Conservation (phyloP, 305 asterid species). For the Fraxinus albicans region DNA sequence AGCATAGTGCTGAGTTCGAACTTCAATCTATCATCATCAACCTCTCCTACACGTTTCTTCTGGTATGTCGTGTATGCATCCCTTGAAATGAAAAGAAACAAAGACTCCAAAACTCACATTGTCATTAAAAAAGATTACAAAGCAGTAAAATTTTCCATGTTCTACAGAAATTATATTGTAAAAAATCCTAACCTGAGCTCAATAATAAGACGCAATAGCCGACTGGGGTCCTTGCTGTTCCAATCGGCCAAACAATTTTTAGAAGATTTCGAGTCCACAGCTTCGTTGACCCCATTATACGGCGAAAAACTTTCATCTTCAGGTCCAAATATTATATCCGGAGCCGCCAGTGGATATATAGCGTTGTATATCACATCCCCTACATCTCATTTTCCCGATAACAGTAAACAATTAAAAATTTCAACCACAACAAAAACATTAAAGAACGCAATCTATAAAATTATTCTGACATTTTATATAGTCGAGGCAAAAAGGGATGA, state of each 20-base stretch:
- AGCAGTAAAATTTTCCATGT: background rate
- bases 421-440: background rate
- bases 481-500: conserved; percentile 88
- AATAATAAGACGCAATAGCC: conserved; percentile 58
- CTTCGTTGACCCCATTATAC: conserved; percentile 28
- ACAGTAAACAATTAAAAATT: background rate
- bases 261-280: conserved; percentile 29
- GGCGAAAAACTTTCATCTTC: conserved; percentile 78
- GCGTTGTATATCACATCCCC: conserved; percentile 92
- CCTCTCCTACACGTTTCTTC: conserved; percentile 61
- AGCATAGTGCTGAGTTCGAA: conserved; percentile 85
- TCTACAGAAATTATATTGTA: background rate
- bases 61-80: conserved; percentile 71
- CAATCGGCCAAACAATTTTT: conserved; percentile 61
- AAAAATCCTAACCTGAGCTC: conserved; percentile 61
- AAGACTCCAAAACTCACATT: conserved; percentile 6
- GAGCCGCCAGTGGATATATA: conserved; percentile 71
- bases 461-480: conserved; percentile 56
- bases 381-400: conserved; percentile 24
- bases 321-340: conserved; percentile 77
- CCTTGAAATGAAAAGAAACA: conserved; percentile 36
- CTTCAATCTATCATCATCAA: conserved; percentile 78
- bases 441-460: background rate
- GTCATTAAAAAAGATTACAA: conserved; percentile 1
- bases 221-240: conserved; percentile 72